Conservation (phyloP, 2,329 filamentous ascomycete species). For the Neonectria hederae region DNA sequence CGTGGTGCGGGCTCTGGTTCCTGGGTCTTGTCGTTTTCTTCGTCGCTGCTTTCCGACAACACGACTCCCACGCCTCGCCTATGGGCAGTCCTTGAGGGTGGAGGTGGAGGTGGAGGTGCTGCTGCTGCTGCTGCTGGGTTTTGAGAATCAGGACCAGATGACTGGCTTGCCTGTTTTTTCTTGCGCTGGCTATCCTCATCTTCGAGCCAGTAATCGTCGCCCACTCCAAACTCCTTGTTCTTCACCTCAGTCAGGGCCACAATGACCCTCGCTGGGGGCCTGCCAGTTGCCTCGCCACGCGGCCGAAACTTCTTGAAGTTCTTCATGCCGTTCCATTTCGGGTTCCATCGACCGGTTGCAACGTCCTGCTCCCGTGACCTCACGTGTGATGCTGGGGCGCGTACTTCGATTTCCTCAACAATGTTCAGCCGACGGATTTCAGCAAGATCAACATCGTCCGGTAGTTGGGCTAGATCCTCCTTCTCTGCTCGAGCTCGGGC, state of each 20-base stretch:
- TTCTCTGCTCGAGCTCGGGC: constrained; percentile 65
- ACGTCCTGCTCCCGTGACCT: constrained; percentile 59
- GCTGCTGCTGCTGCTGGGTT: constrained; percentile 13
- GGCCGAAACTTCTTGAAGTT: constrained; percentile 92
- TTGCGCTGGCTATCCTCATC: constrained; percentile 51
- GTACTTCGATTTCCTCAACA: constrained; percentile 79
- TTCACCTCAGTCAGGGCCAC: constrained; percentile 77
- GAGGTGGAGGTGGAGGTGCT: constrained; percentile 12
- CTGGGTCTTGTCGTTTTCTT: constrained; percentile 38
- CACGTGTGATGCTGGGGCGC: constrained; percentile 43
- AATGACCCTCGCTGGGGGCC: constrained; percentile 64
- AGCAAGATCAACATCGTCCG: constrained; percentile 74
- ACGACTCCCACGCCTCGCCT: constrained; percentile 40
- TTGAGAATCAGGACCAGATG: constrained; percentile 34
- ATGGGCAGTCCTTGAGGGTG: constrained; percentile 18
- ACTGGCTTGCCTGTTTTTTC: constrained; percentile 42
- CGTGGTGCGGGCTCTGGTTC: constrained; percentile 14
- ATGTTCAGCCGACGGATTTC: constrained; percentile 79
- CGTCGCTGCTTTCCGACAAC: constrained; percentile 51
- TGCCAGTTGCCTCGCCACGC: constrained; percentile 59
- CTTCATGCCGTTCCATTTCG: constrained; percentile 90
- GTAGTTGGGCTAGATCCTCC: constrained; percentile 61
- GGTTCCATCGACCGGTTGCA: constrained; percentile 76
- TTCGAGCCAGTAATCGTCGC: constrained; percentile 80
- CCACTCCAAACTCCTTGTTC: constrained; percentile 76